A percentile compares a stretch with the other conserved stretches of the same genome.
Conservation (phyloP, 2,329 filamentous ascomycete species). For the Leptographium radiaticola region DNA sequence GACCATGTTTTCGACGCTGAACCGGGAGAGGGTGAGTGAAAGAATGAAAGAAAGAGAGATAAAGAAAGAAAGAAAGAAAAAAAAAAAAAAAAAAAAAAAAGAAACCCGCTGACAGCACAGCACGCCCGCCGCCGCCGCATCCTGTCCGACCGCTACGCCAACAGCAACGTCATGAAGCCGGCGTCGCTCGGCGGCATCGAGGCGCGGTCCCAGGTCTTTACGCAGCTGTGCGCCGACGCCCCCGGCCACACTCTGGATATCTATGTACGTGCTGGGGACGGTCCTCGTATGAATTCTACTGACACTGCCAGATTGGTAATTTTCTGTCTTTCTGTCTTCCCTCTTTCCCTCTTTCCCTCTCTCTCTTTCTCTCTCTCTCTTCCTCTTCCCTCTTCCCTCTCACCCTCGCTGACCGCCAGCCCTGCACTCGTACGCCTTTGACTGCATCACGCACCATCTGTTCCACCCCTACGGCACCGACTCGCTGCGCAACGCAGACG, state of each 20-base stretch:
- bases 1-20: constrained; percentile 47
- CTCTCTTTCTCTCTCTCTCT: neutral
- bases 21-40: constrained; percentile 32
- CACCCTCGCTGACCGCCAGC: constrained; percentile 11
- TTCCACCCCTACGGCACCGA: constrained; percentile 53
- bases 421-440: constrained; percentile 55
- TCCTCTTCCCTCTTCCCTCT: neutral
- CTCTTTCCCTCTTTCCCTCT: neutral
- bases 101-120: constrained; percentile 24
- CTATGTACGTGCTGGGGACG: constrained; percentile 32
- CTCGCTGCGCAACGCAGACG: constrained; percentile 39
- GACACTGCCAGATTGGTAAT: neutral
- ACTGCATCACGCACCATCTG: constrained; percentile 56
- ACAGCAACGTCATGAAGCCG: constrained; percentile 49
- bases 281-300: too few species aligned
- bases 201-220: constrained; percentile 41
- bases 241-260: constrained; percentile 38
- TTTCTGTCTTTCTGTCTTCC: too few species aligned
- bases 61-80: too few species aligned
- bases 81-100: too few species aligned
- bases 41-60: too few species aligned
- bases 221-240: constrained; percentile 35
- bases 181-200: constrained; percentile 43
- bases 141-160: constrained; percentile 55
- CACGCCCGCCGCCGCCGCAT: constrained; percentile 51